Conservation (phyloP, 1,284 basidiomycete genomes). For the Trichosporon sp. region DNA sequence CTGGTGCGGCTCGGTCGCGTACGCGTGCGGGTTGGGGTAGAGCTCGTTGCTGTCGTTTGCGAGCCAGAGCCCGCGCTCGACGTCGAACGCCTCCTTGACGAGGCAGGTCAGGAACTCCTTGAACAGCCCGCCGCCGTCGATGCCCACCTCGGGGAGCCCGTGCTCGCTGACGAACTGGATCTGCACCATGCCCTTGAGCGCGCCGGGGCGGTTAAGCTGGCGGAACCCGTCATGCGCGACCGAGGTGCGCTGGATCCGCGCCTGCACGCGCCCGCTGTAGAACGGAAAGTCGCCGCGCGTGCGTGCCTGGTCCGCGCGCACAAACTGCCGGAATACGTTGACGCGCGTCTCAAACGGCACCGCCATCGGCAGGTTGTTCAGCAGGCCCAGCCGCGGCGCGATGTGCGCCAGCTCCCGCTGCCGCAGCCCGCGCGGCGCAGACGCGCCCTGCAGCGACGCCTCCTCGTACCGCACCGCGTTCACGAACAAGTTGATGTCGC, state of each 20-base stretch:
- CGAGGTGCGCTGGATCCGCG: constrained; percentile 65
- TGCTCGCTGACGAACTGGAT: constrained; percentile 88
- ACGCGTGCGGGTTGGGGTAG: constrained; percentile 88
- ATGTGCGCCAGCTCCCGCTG: constrained; percentile 66
- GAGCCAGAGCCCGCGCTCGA: constrained; percentile 88
- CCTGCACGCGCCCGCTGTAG: constrained; percentile 28
- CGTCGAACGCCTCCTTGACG: constrained; percentile 90
- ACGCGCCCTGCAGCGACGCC: constrained; percentile 38
- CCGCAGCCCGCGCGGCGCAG: constrained; percentile 12
- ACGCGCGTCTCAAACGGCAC: constrained; percentile 90
- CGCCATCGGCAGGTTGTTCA: constrained; percentile 95
- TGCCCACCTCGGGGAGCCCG: constrained; percentile 41
- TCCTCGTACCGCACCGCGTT: constrained; percentile 76
- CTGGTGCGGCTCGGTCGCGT: constrained; percentile 76
- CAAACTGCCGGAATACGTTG: constrained; percentile 79
- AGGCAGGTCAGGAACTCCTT: constrained; percentile 97
- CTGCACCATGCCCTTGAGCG: constrained; percentile 72
- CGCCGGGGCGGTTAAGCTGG: constrained; percentile 60
- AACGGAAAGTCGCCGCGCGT: constrained; percentile 31
- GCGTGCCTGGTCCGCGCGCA: constrained; percentile 51
- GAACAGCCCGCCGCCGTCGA: constrained; percentile 92
- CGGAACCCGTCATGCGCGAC: constrained; percentile 84
- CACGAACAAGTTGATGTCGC: constrained; percentile 80
- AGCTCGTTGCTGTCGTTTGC: constrained; percentile 84
- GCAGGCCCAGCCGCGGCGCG: constrained; percentile 79